Evolutionary conservation across 179 eudicot genomes (phyloP).

Genomic region (Gypsophila paniculata): DNA sequence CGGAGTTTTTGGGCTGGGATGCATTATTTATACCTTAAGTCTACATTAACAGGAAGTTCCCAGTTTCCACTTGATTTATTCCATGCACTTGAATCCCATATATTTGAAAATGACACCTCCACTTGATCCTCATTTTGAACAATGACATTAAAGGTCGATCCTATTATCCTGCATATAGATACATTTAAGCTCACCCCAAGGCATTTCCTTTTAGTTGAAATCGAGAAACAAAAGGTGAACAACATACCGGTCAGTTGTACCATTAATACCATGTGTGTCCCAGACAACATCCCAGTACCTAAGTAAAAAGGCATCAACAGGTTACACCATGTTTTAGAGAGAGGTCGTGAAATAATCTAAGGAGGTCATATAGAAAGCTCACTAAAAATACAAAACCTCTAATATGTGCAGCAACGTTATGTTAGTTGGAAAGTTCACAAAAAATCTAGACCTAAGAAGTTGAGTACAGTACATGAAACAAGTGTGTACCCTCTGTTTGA

Average conservation of each 20-base stretch:
- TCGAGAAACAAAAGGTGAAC: neutral
- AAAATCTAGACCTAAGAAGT: neutral
- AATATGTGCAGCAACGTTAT: neutral
- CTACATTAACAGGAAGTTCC: constrained; percentile 51
- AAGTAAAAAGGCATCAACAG: neutral
- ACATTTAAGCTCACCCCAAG: neutral
- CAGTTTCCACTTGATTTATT: constrained; percentile 24
- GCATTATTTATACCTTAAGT: constrained; percentile 40
- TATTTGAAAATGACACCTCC: constrained; percentile 44
- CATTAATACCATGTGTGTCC: constrained; percentile 30
- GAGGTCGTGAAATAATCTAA: neutral
- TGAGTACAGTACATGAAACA: neutral
- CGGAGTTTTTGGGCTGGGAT: neutral
- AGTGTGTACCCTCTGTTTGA: constrained; percentile 60
- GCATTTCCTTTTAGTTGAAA: neutral
- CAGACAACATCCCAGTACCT: constrained; percentile 89
- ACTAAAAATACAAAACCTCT: too few relatives aligned
- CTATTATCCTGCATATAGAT: constrained; percentile 32
- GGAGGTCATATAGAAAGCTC: neutral
- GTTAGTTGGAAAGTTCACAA: neutral
- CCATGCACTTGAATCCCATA: constrained; percentile 42
- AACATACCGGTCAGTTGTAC: constrained; percentile 34
- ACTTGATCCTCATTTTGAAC: constrained; percentile 28
- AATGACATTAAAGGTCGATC: constrained; percentile 30
- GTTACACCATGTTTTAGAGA: neutral